Base-by-base conservation (phyloP, 306 rosid genomes). In the Ormosia semicastrata region DNA sequence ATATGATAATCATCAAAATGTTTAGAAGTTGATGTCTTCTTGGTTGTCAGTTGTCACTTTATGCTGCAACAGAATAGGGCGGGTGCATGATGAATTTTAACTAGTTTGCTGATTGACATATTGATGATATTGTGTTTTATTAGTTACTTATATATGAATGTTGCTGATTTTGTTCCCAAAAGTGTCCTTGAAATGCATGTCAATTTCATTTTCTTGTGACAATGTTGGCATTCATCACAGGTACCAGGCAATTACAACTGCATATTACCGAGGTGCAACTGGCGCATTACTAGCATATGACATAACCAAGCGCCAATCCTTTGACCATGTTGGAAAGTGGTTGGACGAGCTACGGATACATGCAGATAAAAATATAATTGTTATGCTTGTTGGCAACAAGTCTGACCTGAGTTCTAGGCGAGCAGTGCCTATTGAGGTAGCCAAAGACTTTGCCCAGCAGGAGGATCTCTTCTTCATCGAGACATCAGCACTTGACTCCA, bases 201-300 rank as follows among this genome's bases (percentile, higher is more conserved):
- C 56, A 3, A 40, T 60, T 75, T 56, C 80, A 41, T 82, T 84
- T 62, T 64, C 75, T 11, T 75, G 34, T 71, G 80, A 63, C 71
- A 70, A 66, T 85, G 44, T 69, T 78, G 64, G 36, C 47, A 63
- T 79, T 79, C 58, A 66, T 89, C 66, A 79, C 88, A 93, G 99
- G 86, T 95, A 95, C 84, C 91, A 95, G 76, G 99, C 99, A 2
- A 95, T 95, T 88, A 95, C 99, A 46, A 91, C 94, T 57, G 99
- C 99, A 7, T 95, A 95, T 81, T 95, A 95, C 77, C 89, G 99
- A 84, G 99, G 99, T 40, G 97, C 98, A 24, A 95, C 85, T 4
- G 99, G 99, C 5, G 98, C 99, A 0, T 88, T 95, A 89, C 89
- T 95, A 62, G 94, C 92, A 69, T 95, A 95, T 53, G 99, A 95